Evolutionary conservation across 2,329 filamentous ascomycete species (phyloP).

Genomic region (Botrytis fabae): DNA sequence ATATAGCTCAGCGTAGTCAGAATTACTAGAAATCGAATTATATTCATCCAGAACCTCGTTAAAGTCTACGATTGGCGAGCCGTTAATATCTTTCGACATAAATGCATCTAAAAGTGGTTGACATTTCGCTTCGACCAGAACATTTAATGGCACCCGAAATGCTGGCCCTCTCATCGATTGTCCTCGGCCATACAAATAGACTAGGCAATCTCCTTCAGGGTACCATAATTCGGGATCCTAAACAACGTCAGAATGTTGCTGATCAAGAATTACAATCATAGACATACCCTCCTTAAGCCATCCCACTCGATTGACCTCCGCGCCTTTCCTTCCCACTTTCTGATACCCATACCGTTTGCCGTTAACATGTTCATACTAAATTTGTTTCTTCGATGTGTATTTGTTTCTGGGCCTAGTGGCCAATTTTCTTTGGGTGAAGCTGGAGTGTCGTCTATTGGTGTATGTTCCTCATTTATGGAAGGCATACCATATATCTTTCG

Average conservation of each 20-base stretch:
- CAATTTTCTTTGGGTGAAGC: conserved; percentile 18
- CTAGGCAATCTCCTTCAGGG: conserved; percentile 65
- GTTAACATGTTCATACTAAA: conserved; percentile 21
- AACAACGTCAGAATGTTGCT: conserved; percentile 19
- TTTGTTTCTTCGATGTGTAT: not conserved
- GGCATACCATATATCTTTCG: conserved; percentile 6
- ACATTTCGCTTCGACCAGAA: conserved; percentile 59
- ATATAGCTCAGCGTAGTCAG: conserved; percentile 56
- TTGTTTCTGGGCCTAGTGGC: conserved; percentile 16
- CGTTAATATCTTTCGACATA: conserved; percentile 37
- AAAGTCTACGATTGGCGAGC: conserved; percentile 25
- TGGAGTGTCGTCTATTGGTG: not conserved
- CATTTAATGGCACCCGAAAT: conserved; percentile 62
- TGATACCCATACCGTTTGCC: conserved; percentile 34
- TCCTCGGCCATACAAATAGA: conserved; percentile 67
- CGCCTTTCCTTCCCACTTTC: conserved; percentile 43
- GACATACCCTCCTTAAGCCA: conserved; percentile 46
- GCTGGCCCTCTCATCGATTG: conserved; percentile 66
- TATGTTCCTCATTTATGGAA: conserved; percentile 10
- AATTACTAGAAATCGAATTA: conserved; percentile 3
- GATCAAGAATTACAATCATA: not conserved
- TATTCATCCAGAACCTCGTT: conserved; percentile 1
- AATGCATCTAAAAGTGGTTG: conserved; percentile 59
- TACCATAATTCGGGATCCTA: conserved; percentile 74
- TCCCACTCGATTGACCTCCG: conserved; percentile 45